Percentiles rank a stretch among this genome's conserved stretches.
phyloP scores from a whole-genome alignment of 192 early-diverging fungal genomes.

The Phycomyces nitens region DNA sequence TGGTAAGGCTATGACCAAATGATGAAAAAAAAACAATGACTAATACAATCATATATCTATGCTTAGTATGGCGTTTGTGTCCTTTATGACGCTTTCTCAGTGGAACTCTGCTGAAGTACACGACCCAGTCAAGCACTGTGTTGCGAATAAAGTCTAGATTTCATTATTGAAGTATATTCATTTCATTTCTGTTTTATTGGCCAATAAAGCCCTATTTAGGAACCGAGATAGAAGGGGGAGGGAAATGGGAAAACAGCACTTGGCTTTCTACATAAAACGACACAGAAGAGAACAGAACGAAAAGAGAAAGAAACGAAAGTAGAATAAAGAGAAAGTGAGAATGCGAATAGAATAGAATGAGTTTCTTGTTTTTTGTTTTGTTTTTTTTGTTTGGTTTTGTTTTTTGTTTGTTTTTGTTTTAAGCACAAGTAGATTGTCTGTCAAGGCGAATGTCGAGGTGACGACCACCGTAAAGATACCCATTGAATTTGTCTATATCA shows the following conservation, averaged over 20 bases:
- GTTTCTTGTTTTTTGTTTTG: too few relatives aligned
- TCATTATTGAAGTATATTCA: constrained; percentile 1
- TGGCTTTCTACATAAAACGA: constrained; percentile 4
- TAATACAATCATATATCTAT: not conserved
- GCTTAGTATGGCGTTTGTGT: constrained; percentile 11
- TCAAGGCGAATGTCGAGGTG: constrained; percentile 45
- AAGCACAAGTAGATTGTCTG: constrained; percentile 9
- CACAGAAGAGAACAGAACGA: constrained; percentile 6
- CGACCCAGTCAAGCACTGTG: constrained; percentile 17
- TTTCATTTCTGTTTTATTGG: not conserved
- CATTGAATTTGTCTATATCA: constrained; percentile 46
- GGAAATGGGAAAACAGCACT: not conserved
- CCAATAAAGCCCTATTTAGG: too few relatives aligned
- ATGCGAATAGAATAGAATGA: constrained; percentile 3
- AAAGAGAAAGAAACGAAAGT: constrained; percentile 1
- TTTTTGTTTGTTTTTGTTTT: not conserved
- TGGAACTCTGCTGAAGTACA: constrained; percentile 18
- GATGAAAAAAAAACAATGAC: not conserved
- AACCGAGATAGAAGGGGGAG: not conserved
- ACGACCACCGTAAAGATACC: constrained; percentile 48
- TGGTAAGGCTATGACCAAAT: constrained; percentile 8
- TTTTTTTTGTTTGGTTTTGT: too few relatives aligned
- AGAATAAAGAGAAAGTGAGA: constrained; percentile 8
- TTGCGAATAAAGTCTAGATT: constrained; percentile 3
- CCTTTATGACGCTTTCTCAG: constrained; percentile 5